Base-by-base conservation (phyloP, 2,329 filamentous ascomycete genomes). In the Paraphoma chrysanthemicola region DNA sequence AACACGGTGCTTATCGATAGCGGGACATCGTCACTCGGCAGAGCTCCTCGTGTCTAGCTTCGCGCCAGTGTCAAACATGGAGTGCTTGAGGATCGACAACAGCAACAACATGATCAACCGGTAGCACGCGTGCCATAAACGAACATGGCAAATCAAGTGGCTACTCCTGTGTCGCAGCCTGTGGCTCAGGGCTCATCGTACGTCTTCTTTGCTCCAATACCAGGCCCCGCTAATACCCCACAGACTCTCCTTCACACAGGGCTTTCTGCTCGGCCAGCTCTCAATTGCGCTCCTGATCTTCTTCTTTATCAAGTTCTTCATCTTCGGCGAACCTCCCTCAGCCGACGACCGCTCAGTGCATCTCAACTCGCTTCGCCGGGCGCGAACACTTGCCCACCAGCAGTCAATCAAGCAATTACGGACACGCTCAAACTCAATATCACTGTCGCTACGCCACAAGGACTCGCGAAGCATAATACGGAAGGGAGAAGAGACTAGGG, bases 221-320 rank as follows among this genome's bases (percentile, higher is more conserved):
- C 42, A 44, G 56, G 59, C 66, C 59, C 68, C 65, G 41, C 67
- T 71, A 64, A 70, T 60, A 29, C 43, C 47, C 52, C 33, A 12
- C 71, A 94, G 92, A 41, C 83, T 95, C 66, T 95, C 92, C 36
- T 98, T 98, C 77, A 96, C 92, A 0, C 92, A 97, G 75, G 95
- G 95, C 29, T 90, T 99, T 67, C 87, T 99, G 47, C 84, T 98
- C 31, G 95, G 95, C 48, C 95, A 99, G 77, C 84, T 99, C 49
- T 96, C 93, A 1, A 91, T 99, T 44, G 91, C 97, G 12, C 81
- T 98, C 23, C 84, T 99, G 39, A 87, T 99, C 59, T 93, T 93
- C 63, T 92, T 90, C 66, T 98, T 99, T 79, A 98, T 99, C 78
- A 97, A 97, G 76, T 99, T 97, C 86, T 99, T 99, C 85, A 98